Percentiles rank a stretch among this genome's conserved stretches.
These are phyloP conservation scores for Fraxinus pennsylvanica DNA, from an alignment of 257 asterid species.

Conservation along the genomic window DNA sequence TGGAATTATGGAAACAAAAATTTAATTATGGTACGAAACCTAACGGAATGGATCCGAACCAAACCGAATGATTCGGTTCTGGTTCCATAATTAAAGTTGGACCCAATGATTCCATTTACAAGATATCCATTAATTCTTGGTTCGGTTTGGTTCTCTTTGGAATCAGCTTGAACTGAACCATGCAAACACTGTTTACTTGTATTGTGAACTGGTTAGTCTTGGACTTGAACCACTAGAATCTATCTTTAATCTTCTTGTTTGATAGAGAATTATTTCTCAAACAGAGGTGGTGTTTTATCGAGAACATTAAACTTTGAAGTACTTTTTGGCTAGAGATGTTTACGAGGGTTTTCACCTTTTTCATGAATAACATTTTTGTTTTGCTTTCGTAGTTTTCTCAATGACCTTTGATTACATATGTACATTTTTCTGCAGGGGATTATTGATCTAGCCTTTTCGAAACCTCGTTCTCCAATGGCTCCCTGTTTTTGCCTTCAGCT, in stretches of 20 bases:
- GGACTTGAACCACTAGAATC: background rate
- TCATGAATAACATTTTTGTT: background rate
- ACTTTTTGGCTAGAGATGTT: background rate
- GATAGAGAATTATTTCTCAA: background rate
- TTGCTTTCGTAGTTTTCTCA: background rate
- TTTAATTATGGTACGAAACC: too few species aligned
- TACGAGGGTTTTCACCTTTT: background rate
- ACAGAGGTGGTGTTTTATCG: background rate
- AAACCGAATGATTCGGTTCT: too few species aligned
- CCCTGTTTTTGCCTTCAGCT: constrained; percentile 95
- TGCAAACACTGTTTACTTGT: too few species aligned
- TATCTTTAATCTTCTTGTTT: background rate
- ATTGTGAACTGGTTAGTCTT: background rate
- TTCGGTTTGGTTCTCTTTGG: too few species aligned
- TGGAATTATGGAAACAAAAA: too few species aligned
- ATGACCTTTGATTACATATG: background rate
- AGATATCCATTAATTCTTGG: too few species aligned
- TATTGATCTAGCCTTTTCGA: constrained; percentile 72
- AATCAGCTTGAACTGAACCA: too few species aligned
- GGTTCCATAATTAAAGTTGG: too few species aligned
- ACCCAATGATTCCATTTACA: too few species aligned
- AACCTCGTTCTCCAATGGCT: constrained; percentile 59
- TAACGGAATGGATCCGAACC: too few species aligned
- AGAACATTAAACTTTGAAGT: background rate
- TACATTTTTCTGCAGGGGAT: constrained; percentile 58